These are phyloP conservation scores for Mangifera indica DNA, from an alignment of 345 rosid species.

Conservation along the genomic window DNA sequence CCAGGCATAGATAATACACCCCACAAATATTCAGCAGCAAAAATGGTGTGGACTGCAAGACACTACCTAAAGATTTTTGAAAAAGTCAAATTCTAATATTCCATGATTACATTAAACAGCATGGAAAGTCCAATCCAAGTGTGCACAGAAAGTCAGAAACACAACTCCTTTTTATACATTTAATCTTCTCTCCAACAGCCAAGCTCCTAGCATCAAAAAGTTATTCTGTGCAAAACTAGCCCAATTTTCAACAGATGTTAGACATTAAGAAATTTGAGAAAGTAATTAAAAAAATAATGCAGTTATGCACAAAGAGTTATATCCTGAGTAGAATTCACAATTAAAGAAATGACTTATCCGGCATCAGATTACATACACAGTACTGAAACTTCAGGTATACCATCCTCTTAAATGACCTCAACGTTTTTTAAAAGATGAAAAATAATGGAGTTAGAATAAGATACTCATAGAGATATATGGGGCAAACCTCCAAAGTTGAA, in stretches of 20 bases:
- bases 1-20: conserved; percentile 85
- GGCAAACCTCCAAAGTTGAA: neutral
- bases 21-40: conserved; percentile 29
- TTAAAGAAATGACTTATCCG: neutral
- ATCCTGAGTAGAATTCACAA: neutral
- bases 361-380: neutral
- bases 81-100: conserved; percentile 18
- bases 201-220: conserved; percentile 18
- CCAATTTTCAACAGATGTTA: conserved; percentile 1
- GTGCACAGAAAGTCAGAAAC: conserved; percentile 7
- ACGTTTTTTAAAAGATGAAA: neutral
- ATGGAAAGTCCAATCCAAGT: neutral
- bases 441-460: neutral
- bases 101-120: conserved; percentile 12
- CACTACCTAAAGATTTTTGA: conserved; percentile 22
- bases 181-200: conserved; percentile 29
- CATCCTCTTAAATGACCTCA: neutral
- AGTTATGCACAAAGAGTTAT: neutral
- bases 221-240: conserved; percentile 23
- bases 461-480: neutral
- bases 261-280: neutral
- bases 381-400: neutral
- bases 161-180: conserved; percentile 33
- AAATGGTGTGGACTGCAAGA: conserved; percentile 27
- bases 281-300: neutral